phyloP scores from a whole-genome alignment of 2,329 filamentous ascomycete genomes.

The Fusarium sp. region DNA sequence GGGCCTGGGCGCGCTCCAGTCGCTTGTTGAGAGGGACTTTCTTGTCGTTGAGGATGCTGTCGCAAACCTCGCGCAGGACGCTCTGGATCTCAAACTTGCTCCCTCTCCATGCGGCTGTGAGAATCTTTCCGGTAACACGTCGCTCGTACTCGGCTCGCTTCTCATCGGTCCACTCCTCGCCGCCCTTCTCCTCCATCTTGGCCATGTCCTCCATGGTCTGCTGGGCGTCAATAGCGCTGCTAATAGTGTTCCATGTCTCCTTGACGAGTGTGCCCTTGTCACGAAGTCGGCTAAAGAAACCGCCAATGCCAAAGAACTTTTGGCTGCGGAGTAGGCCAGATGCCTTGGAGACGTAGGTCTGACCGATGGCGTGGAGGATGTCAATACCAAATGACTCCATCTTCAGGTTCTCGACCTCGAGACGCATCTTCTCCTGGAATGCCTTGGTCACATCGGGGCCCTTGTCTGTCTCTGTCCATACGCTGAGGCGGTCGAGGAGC shows the following conservation, averaged over 20 bases:
- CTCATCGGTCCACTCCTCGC: slow-evolving; percentile 98
- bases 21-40: slow-evolving; percentile 85
- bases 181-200: slow-evolving; percentile 91
- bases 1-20: slow-evolving; percentile 87
- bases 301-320: slow-evolving; percentile 94
- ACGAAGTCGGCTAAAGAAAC: slow-evolving; percentile 93
- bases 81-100: slow-evolving; percentile 98
- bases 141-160: slow-evolving; percentile 95
- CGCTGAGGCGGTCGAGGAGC: slow-evolving; percentile 86
- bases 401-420: slow-evolving; percentile 97
- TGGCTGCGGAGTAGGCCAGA: slow-evolving; percentile 91
- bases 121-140: slow-evolving; percentile 95
- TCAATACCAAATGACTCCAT: slow-evolving; percentile 99
- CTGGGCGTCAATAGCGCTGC: slow-evolving; percentile 94
- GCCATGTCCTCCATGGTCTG: slow-evolving; percentile 99
- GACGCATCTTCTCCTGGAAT: slow-evolving; percentile 92
- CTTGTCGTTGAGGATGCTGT: slow-evolving; percentile 82
- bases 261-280: slow-evolving; percentile 97
- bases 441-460: slow-evolving; percentile 83
- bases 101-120: slow-evolving; percentile 95
- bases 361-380: slow-evolving; percentile 93
- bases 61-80: slow-evolving; percentile 93
- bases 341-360: slow-evolving; percentile 89
- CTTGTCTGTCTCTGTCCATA: slow-evolving; percentile 99
- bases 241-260: slow-evolving; percentile 98